These are phyloP conservation scores for Drechslerella dactyloides DNA, from an alignment of 2,329 filamentous ascomycete genomes.

Conservation along the genomic window DNA sequence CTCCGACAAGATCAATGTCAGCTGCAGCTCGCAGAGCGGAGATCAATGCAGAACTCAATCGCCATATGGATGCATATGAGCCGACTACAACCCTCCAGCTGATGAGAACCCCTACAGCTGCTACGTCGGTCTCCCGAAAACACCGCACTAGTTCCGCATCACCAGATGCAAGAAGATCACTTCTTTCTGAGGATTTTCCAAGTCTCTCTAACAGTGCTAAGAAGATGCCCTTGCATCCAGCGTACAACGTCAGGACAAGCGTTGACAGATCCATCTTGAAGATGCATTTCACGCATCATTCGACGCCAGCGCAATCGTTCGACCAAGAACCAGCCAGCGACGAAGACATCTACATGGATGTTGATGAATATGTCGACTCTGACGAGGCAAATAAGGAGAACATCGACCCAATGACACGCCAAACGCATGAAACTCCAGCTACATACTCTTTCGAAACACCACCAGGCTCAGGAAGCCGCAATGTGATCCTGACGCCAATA, in stretches of 20 bases:
- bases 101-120: background rate
- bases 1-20: slow-evolving; percentile 3
- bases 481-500: background rate
- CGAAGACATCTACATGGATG: slow-evolving; percentile 15
- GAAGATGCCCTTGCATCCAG: slow-evolving; percentile 22
- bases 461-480: background rate
- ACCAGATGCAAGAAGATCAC: slow-evolving; percentile 1
- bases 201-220: slow-evolving; percentile 5
- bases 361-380: background rate
- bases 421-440: background rate
- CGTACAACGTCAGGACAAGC: slow-evolving; percentile 7
- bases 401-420: slow-evolving; percentile 14
- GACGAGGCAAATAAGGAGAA: slow-evolving; percentile 37
- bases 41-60: background rate
- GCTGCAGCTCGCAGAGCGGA: background rate
- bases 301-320: background rate
- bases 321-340: background rate
- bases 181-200: slow-evolving; percentile 10
- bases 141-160: slow-evolving; percentile 1
- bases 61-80: background rate
- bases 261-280: slow-evolving; percentile 6
- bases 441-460: slow-evolving; percentile 12
- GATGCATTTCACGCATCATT: background rate
- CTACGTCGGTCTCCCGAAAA: slow-evolving; percentile 13
- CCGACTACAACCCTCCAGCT: background rate